phyloP scores from a whole-genome alignment of 2,329 filamentous ascomycete genomes.

The Fusarium secorum region DNA sequence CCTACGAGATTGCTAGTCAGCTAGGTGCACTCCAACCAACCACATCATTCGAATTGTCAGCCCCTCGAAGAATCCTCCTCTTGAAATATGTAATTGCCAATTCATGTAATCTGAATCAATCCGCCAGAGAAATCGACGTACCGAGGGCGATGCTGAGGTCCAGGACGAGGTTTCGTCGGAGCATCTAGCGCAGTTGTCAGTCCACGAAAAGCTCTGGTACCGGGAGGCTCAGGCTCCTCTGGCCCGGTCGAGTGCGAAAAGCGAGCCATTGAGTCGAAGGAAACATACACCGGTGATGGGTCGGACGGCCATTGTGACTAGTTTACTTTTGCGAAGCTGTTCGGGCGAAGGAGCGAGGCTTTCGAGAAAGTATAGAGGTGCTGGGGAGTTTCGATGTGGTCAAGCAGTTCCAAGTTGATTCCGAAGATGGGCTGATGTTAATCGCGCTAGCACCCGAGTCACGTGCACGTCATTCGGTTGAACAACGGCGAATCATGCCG shows the following conservation, averaged over 20 bases:
- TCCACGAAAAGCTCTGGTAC: conserved; percentile 39
- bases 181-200: conserved; percentile 59
- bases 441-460: conserved; percentile 44
- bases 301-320: conserved; percentile 60
- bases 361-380: conserved; percentile 26
- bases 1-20: conserved; percentile 53
- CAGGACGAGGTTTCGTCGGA: conserved; percentile 65
- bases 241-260: conserved; percentile 15
- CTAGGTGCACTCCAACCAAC: conserved; percentile 36
- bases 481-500: conserved; percentile 35
- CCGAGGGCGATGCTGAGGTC: conserved; percentile 65
- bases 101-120: conserved; percentile 6
- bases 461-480: conserved; percentile 38
- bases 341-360: conserved; percentile 33
- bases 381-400: conserved; percentile 37
- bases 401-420: conserved; percentile 40
- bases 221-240: conserved; percentile 23
- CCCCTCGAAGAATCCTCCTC: conserved; percentile 21
- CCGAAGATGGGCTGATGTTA: conserved; percentile 48
- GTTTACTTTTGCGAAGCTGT: conserved; percentile 36
- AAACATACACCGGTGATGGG: conserved; percentile 68
- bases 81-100: conserved; percentile 1
- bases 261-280: conserved; percentile 44
- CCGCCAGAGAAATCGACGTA: conserved; percentile 48
- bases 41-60: conserved; percentile 40